Evolutionary conservation across 208 protist species (phyloP).

Genomic region (Naegleria lovaniensis): DNA sequence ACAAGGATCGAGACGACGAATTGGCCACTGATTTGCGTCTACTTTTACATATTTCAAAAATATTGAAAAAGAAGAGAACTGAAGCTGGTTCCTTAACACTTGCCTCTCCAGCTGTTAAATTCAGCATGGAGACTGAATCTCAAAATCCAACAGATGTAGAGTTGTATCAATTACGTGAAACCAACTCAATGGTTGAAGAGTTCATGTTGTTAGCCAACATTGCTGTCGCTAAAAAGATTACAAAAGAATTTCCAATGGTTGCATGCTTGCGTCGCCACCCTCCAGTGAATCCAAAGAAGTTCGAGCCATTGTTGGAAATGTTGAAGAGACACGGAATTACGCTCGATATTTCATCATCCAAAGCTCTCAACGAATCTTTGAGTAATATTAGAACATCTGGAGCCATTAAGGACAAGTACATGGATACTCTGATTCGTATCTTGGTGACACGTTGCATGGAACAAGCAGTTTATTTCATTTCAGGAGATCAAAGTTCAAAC

Average conservation of each 20-base stretch:
- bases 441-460: slow-evolving; percentile 65
- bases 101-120: slow-evolving; percentile 56
- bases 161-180: slow-evolving; percentile 72
- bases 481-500: slow-evolving; percentile 39
- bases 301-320: slow-evolving; percentile 41
- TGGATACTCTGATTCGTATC: slow-evolving; percentile 54
- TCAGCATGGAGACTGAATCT: slow-evolving; percentile 33
- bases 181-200: slow-evolving; percentile 90
- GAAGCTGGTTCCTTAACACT: slow-evolving; percentile 34
- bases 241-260: slow-evolving; percentile 63
- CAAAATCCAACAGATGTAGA: slow-evolving; percentile 67
- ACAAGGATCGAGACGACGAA: slow-evolving; percentile 53
- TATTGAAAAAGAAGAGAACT: slow-evolving; percentile 61
- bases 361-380: slow-evolving; percentile 53
- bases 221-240: slow-evolving; percentile 69
- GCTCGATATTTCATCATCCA: slow-evolving; percentile 46
- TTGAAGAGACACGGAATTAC: slow-evolving; percentile 44
- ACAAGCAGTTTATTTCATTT: slow-evolving; percentile 67
- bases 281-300: slow-evolving; percentile 52
- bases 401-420: slow-evolving; percentile 30
- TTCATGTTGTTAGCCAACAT: slow-evolving; percentile 94
- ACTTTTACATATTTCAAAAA: slow-evolving; percentile 63
- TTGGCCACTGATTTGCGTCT: slow-evolving; percentile 64
- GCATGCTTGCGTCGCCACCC: slow-evolving; percentile 79
- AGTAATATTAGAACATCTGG: slow-evolving; percentile 23